phyloP scores from a whole-genome alignment of 371 early-diverging fungal genomes.

The Dichotomocladium elegans region DNA sequence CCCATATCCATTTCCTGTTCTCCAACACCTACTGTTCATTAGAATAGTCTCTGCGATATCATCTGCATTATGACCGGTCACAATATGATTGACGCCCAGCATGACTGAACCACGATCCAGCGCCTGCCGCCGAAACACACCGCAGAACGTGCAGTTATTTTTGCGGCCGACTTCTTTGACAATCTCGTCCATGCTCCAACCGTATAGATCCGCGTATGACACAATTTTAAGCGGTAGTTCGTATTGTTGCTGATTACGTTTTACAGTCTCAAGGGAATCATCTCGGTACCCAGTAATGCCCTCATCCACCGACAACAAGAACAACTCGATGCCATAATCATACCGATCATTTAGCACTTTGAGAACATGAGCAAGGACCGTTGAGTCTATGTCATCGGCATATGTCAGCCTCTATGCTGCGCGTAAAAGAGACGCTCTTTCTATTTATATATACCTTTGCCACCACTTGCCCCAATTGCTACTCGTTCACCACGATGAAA shows the following conservation, averaged over 20 bases:
- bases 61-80: conserved; percentile 99
- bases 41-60: conserved; percentile 99
- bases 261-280: conserved; percentile 98
- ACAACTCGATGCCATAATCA: conserved; percentile 91
- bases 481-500: conserved; percentile 91
- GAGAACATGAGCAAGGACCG: conserved; percentile 97
- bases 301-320: conserved; percentile 97
- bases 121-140: conserved; percentile 98
- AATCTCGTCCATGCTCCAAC: conserved; percentile 99
- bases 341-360: conserved; percentile 94
- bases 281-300: conserved; percentile 99
- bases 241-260: conserved; percentile 94
- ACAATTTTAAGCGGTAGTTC: conserved; percentile 92
- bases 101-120: conserved; percentile 95
- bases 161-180: conserved; percentile 94
- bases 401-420: too few species aligned
- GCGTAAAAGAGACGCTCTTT: too few species aligned
- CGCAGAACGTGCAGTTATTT: conserved; percentile 99
- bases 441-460: too few species aligned
- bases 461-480: conserved; percentile 98
- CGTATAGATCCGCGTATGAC: conserved; percentile 94
- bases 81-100: conserved; percentile 93
- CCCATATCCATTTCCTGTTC: too few species aligned
- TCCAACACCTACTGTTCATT: conserved; percentile 95
- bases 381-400: conserved; percentile 73